Percentiles rank a stretch among this genome's conserved stretches.
These are phyloP conservation scores for Dendrobium huoshanense DNA, from an alignment of 106 monocot genomes.

Conservation along the genomic window DNA sequence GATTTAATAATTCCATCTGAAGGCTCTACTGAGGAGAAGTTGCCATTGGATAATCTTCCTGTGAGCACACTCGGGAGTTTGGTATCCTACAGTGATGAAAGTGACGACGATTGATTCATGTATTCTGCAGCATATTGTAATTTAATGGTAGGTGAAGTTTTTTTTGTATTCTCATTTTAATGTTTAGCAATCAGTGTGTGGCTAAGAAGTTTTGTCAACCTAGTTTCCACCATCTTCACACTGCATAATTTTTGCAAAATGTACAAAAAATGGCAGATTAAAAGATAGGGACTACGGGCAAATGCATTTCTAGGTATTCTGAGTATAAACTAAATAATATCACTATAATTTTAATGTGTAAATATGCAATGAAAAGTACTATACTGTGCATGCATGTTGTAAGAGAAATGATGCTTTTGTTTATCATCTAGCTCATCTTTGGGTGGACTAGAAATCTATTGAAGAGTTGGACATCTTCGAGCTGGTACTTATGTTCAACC, in stretches of 20 bases:
- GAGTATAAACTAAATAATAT: neutral
- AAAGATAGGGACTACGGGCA: neutral
- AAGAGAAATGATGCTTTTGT: too few relatives aligned
- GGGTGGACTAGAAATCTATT: too few relatives aligned
- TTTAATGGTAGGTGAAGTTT: neutral
- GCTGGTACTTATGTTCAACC: too few relatives aligned
- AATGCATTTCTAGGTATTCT: neutral
- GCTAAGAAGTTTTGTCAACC: neutral
- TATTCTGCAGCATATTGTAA: neutral
- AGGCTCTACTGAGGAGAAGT: constrained; percentile 12
- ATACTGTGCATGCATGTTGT: too few relatives aligned
- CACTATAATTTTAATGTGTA: neutral
- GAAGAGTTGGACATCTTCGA: too few relatives aligned
- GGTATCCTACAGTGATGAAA: constrained; percentile 78
- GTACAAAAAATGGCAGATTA: neutral
- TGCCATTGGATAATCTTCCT: constrained; percentile 10
- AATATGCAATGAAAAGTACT: neutral
- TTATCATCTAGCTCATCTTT: too few relatives aligned
- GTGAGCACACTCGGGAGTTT: constrained; percentile 29
- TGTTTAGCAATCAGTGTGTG: neutral
- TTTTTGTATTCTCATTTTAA: neutral
- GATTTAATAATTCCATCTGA: constrained; percentile 8
- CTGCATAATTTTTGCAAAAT: neutral
- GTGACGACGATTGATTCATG: constrained; percentile 41
- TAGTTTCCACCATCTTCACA: too few relatives aligned